Evolutionary conservation across 2,329 filamentous ascomycete genomes (phyloP), one percentile per base, ranked within the genome.

Genomic region (Cladosporium halotolerans): DNA sequence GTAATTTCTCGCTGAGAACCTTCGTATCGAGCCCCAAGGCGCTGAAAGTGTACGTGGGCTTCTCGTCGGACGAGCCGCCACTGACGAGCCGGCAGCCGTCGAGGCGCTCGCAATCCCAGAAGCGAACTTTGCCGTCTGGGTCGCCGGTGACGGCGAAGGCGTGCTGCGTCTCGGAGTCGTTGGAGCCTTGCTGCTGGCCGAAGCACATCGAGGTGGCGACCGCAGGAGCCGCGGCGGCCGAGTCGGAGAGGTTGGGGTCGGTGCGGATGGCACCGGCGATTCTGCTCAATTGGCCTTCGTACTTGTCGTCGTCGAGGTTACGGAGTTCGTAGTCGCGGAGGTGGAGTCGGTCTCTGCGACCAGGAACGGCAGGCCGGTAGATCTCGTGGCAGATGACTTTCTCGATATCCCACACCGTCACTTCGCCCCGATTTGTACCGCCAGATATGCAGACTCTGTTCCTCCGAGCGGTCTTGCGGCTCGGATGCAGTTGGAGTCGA

Each of bases 371-470:
- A 7, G 77, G 68, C 68, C 89, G 84, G 68, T 95, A 96, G 1
- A 96, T 85, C 68, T 97, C 91, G 55, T 89, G 82, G 65, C 93
- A 99, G 43, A 87, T 80, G 7, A 84, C 83, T 72, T 92, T 95
- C 67, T 97, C 92, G 13, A 97, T 77, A 65, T 97, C 93, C 93
- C 93, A 99, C 1, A 95, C 87, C 0, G 89, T 95, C 32, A 99
- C 82, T 66, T 99, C 93, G 13, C 89, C 89, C 57, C 88, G 84
- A 3, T 84, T 87, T 7, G 88, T 95, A 8, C 92, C 91, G 13
- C 92, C 91, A 2, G 90, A 86, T 8, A 96, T 86, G 67, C 90
- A 95, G 1, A 97, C 81, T 81, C 89, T 92, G 67, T 85, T 86
- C 9, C 88, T 87, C 41, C 88, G 83, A 1, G 87, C 62, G 14